Percentiles rank a stretch among this genome's conserved stretches.
Evolutionary conservation across 1,284 basidiomycete species (phyloP).

Genomic region (Sphaerobolus stellatus): DNA sequence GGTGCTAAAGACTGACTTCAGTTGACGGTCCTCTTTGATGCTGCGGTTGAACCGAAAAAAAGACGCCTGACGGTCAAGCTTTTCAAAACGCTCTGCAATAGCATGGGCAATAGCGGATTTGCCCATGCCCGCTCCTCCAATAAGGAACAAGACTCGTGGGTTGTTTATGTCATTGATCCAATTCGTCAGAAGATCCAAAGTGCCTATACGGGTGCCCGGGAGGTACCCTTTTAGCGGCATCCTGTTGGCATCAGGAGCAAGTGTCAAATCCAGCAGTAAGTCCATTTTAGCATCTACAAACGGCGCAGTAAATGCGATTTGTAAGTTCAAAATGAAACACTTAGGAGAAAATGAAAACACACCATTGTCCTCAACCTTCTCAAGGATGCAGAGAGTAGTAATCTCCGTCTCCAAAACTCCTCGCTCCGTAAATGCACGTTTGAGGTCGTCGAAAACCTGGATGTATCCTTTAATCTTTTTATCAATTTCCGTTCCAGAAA

Average conservation of each 20-base stretch:
- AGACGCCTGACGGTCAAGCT: not conserved
- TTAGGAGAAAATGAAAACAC: no score
- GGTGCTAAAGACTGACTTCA: not conserved
- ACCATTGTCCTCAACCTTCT: not conserved
- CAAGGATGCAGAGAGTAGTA: not conserved
- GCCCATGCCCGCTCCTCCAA: not conserved
- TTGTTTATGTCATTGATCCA: not conserved
- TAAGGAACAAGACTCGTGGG: not conserved
- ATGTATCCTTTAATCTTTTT: not conserved
- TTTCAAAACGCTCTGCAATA: not conserved
- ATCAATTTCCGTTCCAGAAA: no score
- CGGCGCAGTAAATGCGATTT: not conserved
- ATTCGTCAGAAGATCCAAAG: not conserved
- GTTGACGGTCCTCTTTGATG: not conserved
- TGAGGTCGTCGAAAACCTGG: not conserved
- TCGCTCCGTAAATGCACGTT: not conserved
- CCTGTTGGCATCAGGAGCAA: not conserved
- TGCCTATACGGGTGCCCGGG: not conserved
- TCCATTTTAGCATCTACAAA: not conserved
- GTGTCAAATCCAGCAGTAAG: not conserved
- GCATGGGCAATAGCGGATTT: not conserved
- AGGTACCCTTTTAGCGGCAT: not conserved
- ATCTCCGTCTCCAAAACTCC: not conserved
- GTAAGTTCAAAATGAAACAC: not conserved
- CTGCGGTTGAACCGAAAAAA: not conserved